Evolutionary conservation across 2,329 filamentous ascomycete genomes (phyloP).

Genomic region (Ampelomyces quisqualis): DNA sequence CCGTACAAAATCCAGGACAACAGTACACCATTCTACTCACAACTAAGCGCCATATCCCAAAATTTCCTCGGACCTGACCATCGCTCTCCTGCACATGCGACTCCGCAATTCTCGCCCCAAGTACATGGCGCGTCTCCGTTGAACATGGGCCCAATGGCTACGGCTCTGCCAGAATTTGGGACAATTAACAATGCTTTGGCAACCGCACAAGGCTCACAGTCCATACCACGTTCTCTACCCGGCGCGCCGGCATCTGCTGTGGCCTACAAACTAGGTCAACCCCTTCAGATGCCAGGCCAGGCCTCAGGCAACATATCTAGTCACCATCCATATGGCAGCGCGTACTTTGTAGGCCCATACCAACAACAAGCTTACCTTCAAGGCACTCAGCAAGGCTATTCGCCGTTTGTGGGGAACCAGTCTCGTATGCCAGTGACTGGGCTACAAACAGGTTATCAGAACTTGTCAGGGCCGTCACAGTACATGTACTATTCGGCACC

Average conservation of each 20-base stretch:
- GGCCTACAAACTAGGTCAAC: conserved; percentile 46
- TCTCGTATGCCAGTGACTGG: conserved; percentile 25
- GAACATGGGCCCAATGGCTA: conserved; percentile 42
- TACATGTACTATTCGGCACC: conserved; percentile 41
- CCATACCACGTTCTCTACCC: conserved; percentile 36
- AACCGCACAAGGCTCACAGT: conserved; percentile 23
- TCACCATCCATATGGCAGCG: conserved; percentile 30
- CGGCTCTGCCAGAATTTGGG: conserved; percentile 41
- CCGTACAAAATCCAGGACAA: conserved; percentile 24
- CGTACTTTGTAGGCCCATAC: conserved; percentile 31
- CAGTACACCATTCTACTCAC: conserved; percentile 42
- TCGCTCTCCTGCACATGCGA: conserved; percentile 28
- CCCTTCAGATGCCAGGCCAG: conserved; percentile 37
- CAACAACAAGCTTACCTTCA: conserved; percentile 28
- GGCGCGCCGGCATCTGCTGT: conserved; percentile 44
- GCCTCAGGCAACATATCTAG: conserved; percentile 20
- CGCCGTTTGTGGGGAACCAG: conserved; percentile 26
- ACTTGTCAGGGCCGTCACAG: conserved; percentile 34
- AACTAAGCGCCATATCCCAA: conserved; percentile 38
- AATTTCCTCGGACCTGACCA: conserved; percentile 31
- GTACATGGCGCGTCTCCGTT: conserved; percentile 31
- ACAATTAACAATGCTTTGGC: conserved; percentile 20
- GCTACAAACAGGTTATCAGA: conserved; percentile 33
- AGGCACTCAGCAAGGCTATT: conserved; percentile 27
- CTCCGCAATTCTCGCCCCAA: conserved; percentile 27